These are phyloP conservation scores for Gaeumannomyces sp. DNA, from an alignment of 2,329 filamentous ascomycete genomes.

Conservation along the genomic window DNA sequence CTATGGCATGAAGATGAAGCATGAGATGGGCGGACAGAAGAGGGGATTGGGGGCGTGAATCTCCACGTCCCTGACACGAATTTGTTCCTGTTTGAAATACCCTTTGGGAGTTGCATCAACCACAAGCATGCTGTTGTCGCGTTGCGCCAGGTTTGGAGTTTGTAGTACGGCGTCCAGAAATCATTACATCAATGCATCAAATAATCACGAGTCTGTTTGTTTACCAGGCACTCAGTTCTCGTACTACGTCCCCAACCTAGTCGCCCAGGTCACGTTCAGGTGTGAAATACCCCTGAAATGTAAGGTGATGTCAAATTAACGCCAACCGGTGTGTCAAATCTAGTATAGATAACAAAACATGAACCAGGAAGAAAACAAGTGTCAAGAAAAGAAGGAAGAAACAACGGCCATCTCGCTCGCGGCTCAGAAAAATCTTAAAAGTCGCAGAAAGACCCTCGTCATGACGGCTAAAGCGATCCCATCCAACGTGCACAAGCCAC, in stretches of 20 bases:
- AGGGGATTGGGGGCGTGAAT: conserved; percentile 47
- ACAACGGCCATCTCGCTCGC: neutral
- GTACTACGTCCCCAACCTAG: neutral
- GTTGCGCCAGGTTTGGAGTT: neutral
- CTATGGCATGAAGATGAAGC: conserved; percentile 49
- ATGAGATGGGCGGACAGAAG: conserved; percentile 41
- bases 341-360: neutral
- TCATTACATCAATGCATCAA: neutral
- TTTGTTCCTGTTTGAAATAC: neutral
- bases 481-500: neutral
- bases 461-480: neutral
- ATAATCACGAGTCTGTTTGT: neutral
- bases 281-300: neutral
- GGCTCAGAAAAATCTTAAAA: neutral
- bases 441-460: neutral
- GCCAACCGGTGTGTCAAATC: neutral
- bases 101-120: neutral
- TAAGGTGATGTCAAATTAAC: neutral
- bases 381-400: neutral
- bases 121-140: no score
- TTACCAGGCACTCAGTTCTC: no score
- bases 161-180: neutral
- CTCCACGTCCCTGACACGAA: neutral
- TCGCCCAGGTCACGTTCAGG: neutral
- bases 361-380: neutral